Percentiles rank a stretch among this genome's conserved stretches.
phyloP scores from a whole-genome alignment of 352 stramenopile genomes.

The Blastocystis sp. region DNA sequence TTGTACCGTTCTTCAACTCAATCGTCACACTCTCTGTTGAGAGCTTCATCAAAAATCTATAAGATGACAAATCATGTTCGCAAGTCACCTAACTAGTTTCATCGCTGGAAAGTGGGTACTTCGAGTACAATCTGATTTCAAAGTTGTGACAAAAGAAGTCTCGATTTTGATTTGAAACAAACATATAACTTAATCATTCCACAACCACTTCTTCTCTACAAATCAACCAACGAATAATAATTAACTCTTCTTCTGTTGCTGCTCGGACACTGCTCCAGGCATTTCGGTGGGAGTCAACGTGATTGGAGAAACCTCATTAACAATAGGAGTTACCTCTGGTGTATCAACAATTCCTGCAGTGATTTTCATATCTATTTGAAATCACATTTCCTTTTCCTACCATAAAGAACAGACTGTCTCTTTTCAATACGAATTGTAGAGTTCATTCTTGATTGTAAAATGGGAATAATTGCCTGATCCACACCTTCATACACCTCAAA shows the following conservation, averaged over 20 bases:
- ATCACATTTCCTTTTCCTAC: background rate
- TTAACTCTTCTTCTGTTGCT: background rate
- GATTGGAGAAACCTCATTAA: background rate
- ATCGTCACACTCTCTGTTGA: constrained; percentile 97
- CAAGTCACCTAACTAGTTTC: constrained; percentile 61
- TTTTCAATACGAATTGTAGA: background rate
- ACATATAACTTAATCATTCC: constrained; percentile 46
- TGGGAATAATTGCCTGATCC: constrained; percentile 33
- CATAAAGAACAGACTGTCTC: constrained; percentile 19
- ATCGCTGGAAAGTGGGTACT: background rate
- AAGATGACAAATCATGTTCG: background rate
- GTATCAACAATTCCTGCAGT: background rate
- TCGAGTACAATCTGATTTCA: background rate
- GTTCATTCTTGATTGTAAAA: constrained; percentile 25
- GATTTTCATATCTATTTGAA: constrained; percentile 38
- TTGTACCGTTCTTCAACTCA: constrained; percentile 99
- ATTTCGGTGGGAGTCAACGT: background rate
- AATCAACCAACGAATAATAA: background rate
- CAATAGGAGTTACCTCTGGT: background rate
- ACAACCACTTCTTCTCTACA: constrained; percentile 45
- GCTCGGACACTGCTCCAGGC: background rate
- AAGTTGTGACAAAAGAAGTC: background rate
- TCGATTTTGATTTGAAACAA: background rate
- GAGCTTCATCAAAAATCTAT: constrained; percentile 91
- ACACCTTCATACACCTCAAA: constrained; percentile 50